Evolutionary conservation across 371 early-diverging fungal genomes (phyloP), one percentile per base, ranked within the genome.

Genomic region (Circinella umbellata): DNA sequence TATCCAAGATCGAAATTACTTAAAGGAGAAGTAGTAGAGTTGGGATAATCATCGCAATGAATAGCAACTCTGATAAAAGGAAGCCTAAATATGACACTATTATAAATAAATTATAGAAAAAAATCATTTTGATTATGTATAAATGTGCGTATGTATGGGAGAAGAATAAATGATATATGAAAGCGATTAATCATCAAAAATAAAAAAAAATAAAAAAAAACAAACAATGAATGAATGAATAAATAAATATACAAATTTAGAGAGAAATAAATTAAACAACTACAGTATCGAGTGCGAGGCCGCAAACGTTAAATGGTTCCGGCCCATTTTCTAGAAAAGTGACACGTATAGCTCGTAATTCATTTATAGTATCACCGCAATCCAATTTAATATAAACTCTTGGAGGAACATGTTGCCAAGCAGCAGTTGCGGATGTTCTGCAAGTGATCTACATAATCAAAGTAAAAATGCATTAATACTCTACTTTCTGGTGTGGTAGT

Each of bases 241-340:
- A 1, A 51, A 27, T 57, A 57, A 57, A 34, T 57, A 57, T 57
- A 51, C 51, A 51, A 51, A 27, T 3, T 7, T 5, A 57, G 27
- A 57, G 6, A 27, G 6, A 18, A 57, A 27, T 10, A 34, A 18
- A 34, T 57, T 69, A 82, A n/a, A 80, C 78, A 38, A 70, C 62
- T 54, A 82, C 65, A 11, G 68, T 69, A 57, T 81, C 78, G 38
- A 81, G 59, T 20, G 74, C 66, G 42, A 83, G 35, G 7, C 81
- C 75, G 76, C 84, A 83, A 5, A 83, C 68, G 20, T 80, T 78
- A 39, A 81, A 76, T 39, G 78, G 71, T 66, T 75, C 76, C 36
- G 61, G 37, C 20, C 70, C 72, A 36, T 76, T 69, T 34, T 74
- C 71, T 49, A 37, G 61, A 57, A 80, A 78, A 1, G 73, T 48